Conservation (phyloP, 441 rosid species). For the Dalechampia spathulata region DNA sequence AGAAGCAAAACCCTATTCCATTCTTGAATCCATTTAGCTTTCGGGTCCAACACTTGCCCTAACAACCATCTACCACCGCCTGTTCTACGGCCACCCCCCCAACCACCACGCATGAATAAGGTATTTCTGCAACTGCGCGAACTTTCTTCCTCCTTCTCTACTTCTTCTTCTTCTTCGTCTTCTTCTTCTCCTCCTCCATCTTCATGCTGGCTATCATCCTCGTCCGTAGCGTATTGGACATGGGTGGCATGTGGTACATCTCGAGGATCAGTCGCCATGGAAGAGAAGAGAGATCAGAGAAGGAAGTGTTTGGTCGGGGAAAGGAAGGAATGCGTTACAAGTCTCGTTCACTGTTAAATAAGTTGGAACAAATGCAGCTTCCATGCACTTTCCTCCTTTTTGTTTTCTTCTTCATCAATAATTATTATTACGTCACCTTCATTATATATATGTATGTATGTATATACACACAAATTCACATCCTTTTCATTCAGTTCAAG, state of each 20-base stretch:
- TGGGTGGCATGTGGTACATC: conserved; percentile 27
- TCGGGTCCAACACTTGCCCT: conserved; percentile 69
- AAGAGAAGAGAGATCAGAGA: conserved; percentile 3
- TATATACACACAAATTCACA: too few relatives aligned
- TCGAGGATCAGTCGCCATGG: conserved; percentile 18
- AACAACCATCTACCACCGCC: conserved; percentile 28
- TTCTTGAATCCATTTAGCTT: conserved; percentile 70
- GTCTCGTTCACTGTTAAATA: conserved; percentile 11
- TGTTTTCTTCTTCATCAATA: conserved; percentile 26
- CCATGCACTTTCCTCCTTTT: conserved; percentile 37
- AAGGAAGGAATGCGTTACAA: not conserved
- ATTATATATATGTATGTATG: too few relatives aligned
- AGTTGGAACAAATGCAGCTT: conserved; percentile 25
- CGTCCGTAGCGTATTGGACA: conserved; percentile 31
- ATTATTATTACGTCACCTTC: not conserved
- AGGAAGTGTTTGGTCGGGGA: not conserved
- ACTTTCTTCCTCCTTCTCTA: conserved; percentile 21
- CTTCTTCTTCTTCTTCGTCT: conserved; percentile 9
- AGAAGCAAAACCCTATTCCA: conserved; percentile 84
- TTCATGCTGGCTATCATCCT: conserved; percentile 5
- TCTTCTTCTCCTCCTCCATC: conserved; percentile 14
- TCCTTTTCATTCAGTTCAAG: too few relatives aligned
- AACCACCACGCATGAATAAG: conserved; percentile 15
- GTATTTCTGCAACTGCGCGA: not conserved
- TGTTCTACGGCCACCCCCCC: conserved; percentile 10